Base-by-base conservation (phyloP, 495 filamentous ascomycete genomes). In the Penicillium salamii region DNA sequence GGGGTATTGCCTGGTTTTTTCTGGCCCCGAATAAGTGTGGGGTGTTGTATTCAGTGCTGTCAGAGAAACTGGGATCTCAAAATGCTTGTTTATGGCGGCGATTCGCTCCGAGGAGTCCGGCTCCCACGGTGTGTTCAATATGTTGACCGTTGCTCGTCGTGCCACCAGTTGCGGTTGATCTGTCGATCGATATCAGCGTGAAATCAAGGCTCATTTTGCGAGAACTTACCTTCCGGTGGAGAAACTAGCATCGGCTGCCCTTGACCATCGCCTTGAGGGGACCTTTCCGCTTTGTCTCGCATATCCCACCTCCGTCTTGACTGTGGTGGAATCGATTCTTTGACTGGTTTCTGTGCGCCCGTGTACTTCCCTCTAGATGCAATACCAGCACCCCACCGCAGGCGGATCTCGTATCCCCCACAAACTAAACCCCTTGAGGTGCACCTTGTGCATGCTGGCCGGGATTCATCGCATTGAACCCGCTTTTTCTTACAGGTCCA, bases 401-500 rank as follows among this genome's bases (percentile, higher is more conserved):
- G 51, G 31, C 63, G 46, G 11, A 66, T 54, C 15, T 64, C 61
- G 34, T 66, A 66, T 7, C 63, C 63, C 45, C 62, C 63, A 21
- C 63, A 66, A 8, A 32, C 23, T 9, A 62, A 17, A 5, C 63
- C 63, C 13, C 55, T 38, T 3, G 42, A 29, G 14, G 29, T 49
- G 40, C 63, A 66, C 31, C 35, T 62, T 37, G 46, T 33, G 38
- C 63, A 66, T 12, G 44, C 49, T 0, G 63, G 63, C 13, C 55
- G 58, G 1, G 39, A 21, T 40, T 62, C 58, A n/a, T 66, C 63
- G 29, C 63, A 66, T 41, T 66, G 61, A 14, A 63, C 48, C 6
- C 58, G 54, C 37, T 51, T 61, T 14, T 50, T 55, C 38, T 66
- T 66, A 47, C 63, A 66, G 3, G 61, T 66, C 63, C 63, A 66